These are phyloP conservation scores for Ogataea zsoltii DNA, from an alignment of 805 yeast genomes.

Conservation along the genomic window DNA sequence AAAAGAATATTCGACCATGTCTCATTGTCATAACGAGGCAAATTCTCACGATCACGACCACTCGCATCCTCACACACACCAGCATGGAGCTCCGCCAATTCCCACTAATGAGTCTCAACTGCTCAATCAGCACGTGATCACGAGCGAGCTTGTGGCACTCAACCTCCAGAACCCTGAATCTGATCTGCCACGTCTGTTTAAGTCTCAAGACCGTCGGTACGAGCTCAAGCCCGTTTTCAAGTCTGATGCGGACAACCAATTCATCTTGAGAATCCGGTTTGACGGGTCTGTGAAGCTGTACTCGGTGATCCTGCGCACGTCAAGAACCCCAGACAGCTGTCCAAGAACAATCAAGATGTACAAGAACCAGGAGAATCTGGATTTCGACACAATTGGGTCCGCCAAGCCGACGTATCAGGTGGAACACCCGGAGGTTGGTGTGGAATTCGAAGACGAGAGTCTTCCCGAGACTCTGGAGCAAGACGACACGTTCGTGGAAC, in stretches of 20 bases:
- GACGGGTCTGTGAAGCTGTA: slow-evolving; percentile 65
- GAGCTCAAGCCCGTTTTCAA: slow-evolving; percentile 44
- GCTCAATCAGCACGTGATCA: slow-evolving; percentile 60
- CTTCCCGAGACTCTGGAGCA: slow-evolving; percentile 36
- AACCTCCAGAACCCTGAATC: slow-evolving; percentile 57
- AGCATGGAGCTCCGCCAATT: slow-evolving; percentile 57
- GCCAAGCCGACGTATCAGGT: slow-evolving; percentile 51
- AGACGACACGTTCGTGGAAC: slow-evolving; percentile 69
- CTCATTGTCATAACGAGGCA: slow-evolving; percentile 21
- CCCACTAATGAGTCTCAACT: slow-evolving; percentile 73
- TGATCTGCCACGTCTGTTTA: slow-evolving; percentile 55
- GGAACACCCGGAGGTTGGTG: slow-evolving; percentile 67
- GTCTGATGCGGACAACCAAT: slow-evolving; percentile 79
- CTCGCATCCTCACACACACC: slow-evolving; percentile 36
- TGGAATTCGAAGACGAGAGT: slow-evolving; percentile 34
- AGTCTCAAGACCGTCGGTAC: slow-evolving; percentile 49
- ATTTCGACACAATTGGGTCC: slow-evolving; percentile 62
- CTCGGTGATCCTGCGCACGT: slow-evolving; percentile 69
- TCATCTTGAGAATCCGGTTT: slow-evolving; percentile 78
- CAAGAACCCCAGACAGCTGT: slow-evolving; percentile 57
- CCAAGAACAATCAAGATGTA: slow-evolving; percentile 70
- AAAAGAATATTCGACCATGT: slow-evolving; percentile 15
- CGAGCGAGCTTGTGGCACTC: slow-evolving; percentile 58
- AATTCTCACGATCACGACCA: slow-evolving; percentile 20
- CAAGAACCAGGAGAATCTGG: slow-evolving; percentile 70